Evolutionary conservation across 2,329 filamentous ascomycete species (phyloP).

Genomic region (Blumeria hordei): DNA sequence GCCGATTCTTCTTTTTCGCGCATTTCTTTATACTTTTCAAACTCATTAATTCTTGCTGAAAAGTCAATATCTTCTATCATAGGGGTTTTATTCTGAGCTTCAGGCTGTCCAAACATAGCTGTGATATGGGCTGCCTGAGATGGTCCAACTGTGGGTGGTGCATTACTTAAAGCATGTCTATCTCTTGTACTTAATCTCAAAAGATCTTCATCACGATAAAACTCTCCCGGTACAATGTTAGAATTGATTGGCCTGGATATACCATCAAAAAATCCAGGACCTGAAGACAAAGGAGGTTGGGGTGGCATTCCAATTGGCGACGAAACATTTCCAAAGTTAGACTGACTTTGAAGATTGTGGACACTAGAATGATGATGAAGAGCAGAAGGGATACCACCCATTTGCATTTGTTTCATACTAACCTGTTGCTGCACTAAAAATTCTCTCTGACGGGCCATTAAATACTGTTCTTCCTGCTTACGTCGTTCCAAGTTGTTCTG

Average conservation of each 20-base stretch:
- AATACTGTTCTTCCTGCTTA: constrained; percentile 94
- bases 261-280: constrained; percentile 46
- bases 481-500: constrained; percentile 90
- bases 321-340: constrained; percentile 82
- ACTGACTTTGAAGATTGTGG: constrained; percentile 89
- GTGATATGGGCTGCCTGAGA: constrained; percentile 11
- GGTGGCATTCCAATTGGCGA: constrained; percentile 43
- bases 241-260: constrained; percentile 20
- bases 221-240: constrained; percentile 23
- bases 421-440: constrained; percentile 74
- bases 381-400: constrained; percentile 24
- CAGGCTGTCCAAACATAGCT: constrained; percentile 11
- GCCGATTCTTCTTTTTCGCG: constrained; percentile 29
- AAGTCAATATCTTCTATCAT: constrained; percentile 10
- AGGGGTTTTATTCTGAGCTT: constrained; percentile 25
- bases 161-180: constrained; percentile 9
- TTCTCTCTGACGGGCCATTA: constrained; percentile 90
- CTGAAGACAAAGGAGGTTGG: constrained; percentile 24
- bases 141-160: constrained; percentile 5
- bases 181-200: constrained; percentile 35
- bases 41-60: constrained; percentile 46
- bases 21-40: constrained; percentile 53
- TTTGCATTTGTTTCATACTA: constrained; percentile 45
- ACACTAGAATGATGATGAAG: constrained; percentile 88
- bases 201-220: constrained; percentile 49